Evolutionary conservation across 305 asterid species (phyloP), one percentile per base, ranked within the genome.

Genomic region (Petunia hybrid): DNA sequence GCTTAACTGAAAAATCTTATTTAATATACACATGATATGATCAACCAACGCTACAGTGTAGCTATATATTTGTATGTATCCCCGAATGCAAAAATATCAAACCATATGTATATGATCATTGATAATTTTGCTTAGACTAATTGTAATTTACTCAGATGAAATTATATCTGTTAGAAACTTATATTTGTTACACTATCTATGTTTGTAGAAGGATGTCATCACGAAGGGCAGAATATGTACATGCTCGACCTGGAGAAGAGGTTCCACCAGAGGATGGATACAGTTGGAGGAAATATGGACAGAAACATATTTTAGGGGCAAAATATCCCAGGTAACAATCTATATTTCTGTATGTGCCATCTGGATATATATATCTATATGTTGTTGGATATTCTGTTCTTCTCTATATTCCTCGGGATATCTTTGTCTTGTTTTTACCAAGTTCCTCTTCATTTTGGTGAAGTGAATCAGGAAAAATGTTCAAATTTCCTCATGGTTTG

Each of bases 161-260:
- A 68, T 42, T 68, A 39, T n/a, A 16, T 22, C 46, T 68, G 22
- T 4, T 70, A 10, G 60, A 36, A 46, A 45, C 77, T 46, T 70
- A 3, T 46, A 31, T 2, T 36, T 10, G 42, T 46, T 36, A 16
- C 57, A 42, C 0, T 4, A 43, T 68, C 45, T 22, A 45, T 4
- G 59, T 43, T 70, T 45, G 12, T 70, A 70, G 77, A 42, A 70
- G 31, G 77, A 31, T 9, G 42, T 4, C 31, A 5, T 4, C 22
- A 12, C 76, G 59, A 43, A 43, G 76, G 59, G 45, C 7, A 69
- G 76, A 69, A 16, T 69, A 69, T 3, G 16, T 70, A 46, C 22
- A 10, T 8, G 77, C 77, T 70, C 77, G 77, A 70, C 7, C 77
- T 0, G 77, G 77, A 70, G 77, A 70, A 70, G 77, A 70, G 77